A percentile compares a stretch with the other conserved stretches of the same genome.
These are phyloP conservation scores for Thamnidium elegans DNA, from an alignment of 192 early-diverging fungal genomes.

Conservation along the genomic window DNA sequence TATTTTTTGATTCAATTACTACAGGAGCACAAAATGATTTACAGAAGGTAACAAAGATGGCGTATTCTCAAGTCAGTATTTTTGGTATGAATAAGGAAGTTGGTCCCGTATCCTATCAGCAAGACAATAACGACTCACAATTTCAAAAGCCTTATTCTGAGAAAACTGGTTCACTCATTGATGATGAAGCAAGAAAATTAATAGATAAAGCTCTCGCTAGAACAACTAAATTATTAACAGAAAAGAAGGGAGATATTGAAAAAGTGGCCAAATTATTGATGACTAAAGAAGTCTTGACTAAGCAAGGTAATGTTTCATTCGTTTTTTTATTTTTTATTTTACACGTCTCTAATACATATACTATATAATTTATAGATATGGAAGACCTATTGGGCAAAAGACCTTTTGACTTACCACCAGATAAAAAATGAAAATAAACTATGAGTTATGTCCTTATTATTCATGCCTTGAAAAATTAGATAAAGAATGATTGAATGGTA, in stretches of 20 bases:
- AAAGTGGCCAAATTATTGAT: constrained; percentile 89
- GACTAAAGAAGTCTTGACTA: constrained; percentile 94
- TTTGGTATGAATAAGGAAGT: constrained; percentile 93
- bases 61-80: constrained; percentile 89
- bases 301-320: constrained; percentile 48
- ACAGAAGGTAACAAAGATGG: constrained; percentile 94
- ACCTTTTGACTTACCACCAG: constrained; percentile 53
- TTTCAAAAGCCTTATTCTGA: constrained; percentile 98
- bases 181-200: constrained; percentile 88
- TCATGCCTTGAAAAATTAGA: no score
- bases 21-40: constrained; percentile 96
- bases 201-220: constrained; percentile 77
- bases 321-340: no score
- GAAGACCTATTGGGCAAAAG: constrained; percentile 69
- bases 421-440: constrained; percentile 54
- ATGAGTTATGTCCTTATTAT: no score
- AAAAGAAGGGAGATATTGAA: constrained; percentile 82
- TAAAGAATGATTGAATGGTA: no score
- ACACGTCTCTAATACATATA: no score
- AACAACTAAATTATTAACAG: constrained; percentile 81
- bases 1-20: constrained; percentile 93
- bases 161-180: constrained; percentile 90
- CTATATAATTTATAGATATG: constrained; percentile 56
- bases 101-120: constrained; percentile 82
- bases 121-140: constrained; percentile 64